Percentiles rank a stretch among this genome's conserved stretches.
Conservation (phyloP, 1,284 basidiomycete species). For the Puccinia novopanici region DNA sequence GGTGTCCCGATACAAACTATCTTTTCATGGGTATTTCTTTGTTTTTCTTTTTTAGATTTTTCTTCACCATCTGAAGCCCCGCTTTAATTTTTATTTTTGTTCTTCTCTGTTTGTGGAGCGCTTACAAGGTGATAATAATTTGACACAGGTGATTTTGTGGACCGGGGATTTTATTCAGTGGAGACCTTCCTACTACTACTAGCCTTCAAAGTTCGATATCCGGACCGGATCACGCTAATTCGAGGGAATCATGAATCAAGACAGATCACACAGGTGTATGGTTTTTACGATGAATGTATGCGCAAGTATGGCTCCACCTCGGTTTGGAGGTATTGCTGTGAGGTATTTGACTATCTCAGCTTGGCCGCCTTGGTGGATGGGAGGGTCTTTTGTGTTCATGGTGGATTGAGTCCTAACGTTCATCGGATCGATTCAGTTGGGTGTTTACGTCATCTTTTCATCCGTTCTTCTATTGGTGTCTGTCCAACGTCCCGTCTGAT, state of each 20-base stretch:
- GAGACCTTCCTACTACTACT: conserved; percentile 94
- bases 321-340: conserved; percentile 97
- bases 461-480: not conserved
- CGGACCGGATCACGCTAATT: conserved; percentile 94
- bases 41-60: not conserved
- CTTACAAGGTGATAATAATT: not conserved
- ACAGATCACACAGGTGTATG: conserved; percentile 98
- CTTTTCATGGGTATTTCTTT: conserved; percentile 85
- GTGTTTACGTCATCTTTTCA: conserved; percentile 6
- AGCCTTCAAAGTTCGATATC: conserved; percentile 94
- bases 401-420: conserved; percentile 71
- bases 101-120: not conserved
- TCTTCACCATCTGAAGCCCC: not conserved
- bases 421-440: conserved; percentile 51
- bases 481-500: not conserved
- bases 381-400: conserved; percentile 87
- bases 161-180: conserved; percentile 94
- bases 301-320: conserved; percentile 92
- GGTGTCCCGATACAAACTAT: conserved; percentile 94
- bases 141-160: conserved; percentile 79
- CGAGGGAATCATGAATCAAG: conserved; percentile 98
- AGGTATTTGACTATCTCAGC: conserved; percentile 95
- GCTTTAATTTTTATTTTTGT: conserved; percentile 22
- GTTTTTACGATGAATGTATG: conserved; percentile 98
- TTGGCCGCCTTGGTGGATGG: conserved; percentile 94